Evolutionary conservation across 2,329 filamentous ascomycete genomes (phyloP).

Genomic region (Teratosphaeria destructans): DNA sequence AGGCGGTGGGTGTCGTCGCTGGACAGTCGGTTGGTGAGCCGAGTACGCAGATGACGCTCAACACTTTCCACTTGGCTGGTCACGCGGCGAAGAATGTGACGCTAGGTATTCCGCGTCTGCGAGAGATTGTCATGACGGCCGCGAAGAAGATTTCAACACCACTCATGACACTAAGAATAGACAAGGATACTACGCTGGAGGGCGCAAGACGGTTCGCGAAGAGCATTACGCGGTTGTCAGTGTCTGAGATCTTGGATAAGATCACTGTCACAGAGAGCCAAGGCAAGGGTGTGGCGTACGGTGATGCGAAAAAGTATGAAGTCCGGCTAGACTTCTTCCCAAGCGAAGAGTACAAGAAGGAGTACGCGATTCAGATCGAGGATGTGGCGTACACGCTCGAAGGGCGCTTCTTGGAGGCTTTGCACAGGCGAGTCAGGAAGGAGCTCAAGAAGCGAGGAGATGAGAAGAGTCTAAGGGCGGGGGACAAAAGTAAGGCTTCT

Average conservation of each 20-base stretch:
- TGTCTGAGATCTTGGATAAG: slow-evolving; percentile 75
- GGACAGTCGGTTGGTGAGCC: slow-evolving; percentile 95
- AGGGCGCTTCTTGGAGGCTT: slow-evolving; percentile 60
- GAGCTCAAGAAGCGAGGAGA: slow-evolving; percentile 71
- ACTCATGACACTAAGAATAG: slow-evolving; percentile 73
- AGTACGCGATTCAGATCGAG: slow-evolving; percentile 69
- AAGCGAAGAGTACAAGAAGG: slow-evolving; percentile 67
- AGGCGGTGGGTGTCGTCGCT: slow-evolving; percentile 93
- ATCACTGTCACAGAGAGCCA: slow-evolving; percentile 71
- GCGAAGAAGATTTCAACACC: slow-evolving; percentile 82
- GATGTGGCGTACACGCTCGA: slow-evolving; percentile 78
- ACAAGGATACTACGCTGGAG: slow-evolving; percentile 56
- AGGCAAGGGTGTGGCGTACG: slow-evolving; percentile 56
- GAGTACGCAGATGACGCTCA: slow-evolving; percentile 97
- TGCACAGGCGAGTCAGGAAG: slow-evolving; percentile 60
- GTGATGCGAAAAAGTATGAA: slow-evolving; percentile 74
- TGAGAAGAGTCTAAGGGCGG: slow-evolving; percentile 44
- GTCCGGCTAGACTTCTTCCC: slow-evolving; percentile 78
- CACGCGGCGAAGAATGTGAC: slow-evolving; percentile 99
- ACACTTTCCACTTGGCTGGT: slow-evolving; percentile 98
- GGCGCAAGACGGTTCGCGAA: slow-evolving; percentile 78
- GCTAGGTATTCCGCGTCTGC: slow-evolving; percentile 88
- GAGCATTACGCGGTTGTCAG: slow-evolving; percentile 73
- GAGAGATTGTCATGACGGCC: slow-evolving; percentile 98
- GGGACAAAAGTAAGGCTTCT: slow-evolving; percentile 32